Evolutionary conservation across 371 early-diverging fungal species (phyloP).

Genomic region (Nematocida major): DNA sequence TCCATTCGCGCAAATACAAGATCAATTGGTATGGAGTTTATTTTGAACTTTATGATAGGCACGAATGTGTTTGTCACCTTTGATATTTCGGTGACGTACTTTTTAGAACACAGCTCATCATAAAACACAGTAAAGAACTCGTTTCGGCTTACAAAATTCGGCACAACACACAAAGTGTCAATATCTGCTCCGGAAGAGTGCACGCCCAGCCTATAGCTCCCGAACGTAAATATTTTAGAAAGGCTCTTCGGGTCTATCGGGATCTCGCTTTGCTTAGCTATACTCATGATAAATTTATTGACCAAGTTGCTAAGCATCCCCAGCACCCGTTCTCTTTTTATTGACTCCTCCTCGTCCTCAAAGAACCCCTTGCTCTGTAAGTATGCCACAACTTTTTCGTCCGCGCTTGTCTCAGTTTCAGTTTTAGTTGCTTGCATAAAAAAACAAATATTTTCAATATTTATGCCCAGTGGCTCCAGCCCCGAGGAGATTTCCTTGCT

Average conservation of each 20-base stretch:
- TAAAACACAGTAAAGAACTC: slow-evolving; percentile 87
- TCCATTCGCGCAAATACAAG: slow-evolving; percentile 81
- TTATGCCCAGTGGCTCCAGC: not conserved
- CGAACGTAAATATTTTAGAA: slow-evolving; percentile 92
- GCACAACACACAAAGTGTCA: slow-evolving; percentile 92
- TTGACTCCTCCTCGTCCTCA: slow-evolving; percentile 67
- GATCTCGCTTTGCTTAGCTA: slow-evolving; percentile 65
- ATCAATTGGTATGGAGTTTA: slow-evolving; percentile 73
- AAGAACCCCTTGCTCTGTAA: slow-evolving; percentile 58
- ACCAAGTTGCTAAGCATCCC: slow-evolving; percentile 61
- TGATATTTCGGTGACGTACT: slow-evolving; percentile 79
- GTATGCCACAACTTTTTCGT: slow-evolving; percentile 52
- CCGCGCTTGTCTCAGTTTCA: slow-evolving; percentile 8
- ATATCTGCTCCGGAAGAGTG: slow-evolving; percentile 93
- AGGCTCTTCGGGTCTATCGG: slow-evolving; percentile 74
- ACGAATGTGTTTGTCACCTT: slow-evolving; percentile 81
- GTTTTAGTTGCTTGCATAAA: slow-evolving; percentile 45
- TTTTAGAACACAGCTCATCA: slow-evolving; percentile 72
- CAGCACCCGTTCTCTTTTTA: slow-evolving; percentile 66
- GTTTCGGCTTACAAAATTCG: slow-evolving; percentile 79
- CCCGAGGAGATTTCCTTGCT: not conserved
- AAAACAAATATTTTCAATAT: slow-evolving; percentile 32
- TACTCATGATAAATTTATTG: slow-evolving; percentile 58
- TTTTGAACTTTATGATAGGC: slow-evolving; percentile 85
- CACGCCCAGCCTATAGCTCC: slow-evolving; percentile 93